Percentiles rank a stretch among this genome's conserved stretches.
Conservation (phyloP, 148 eudicot genomes). For the Silene conica region DNA sequence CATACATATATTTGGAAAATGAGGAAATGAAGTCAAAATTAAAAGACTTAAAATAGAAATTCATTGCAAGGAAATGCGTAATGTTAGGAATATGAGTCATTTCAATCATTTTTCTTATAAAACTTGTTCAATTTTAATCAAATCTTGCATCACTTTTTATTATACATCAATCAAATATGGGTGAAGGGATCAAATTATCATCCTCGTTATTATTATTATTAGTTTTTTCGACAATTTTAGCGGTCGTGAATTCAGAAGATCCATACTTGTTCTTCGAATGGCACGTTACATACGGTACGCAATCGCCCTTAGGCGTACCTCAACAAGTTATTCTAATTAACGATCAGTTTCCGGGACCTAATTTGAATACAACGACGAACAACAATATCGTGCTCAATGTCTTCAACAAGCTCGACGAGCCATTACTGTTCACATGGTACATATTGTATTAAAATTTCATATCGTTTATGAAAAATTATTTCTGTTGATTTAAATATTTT, state of each 20-base stretch:
- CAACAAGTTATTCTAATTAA: constrained; percentile 53
- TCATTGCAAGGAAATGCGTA: constrained; percentile 18
- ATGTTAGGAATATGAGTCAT: constrained; percentile 20
- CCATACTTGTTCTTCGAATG: constrained; percentile 43
- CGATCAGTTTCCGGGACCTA: constrained; percentile 54
- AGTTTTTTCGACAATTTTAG: constrained; percentile 11
- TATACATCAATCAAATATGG: constrained; percentile 16
- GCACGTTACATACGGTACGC: constrained; percentile 46
- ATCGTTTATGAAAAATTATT: neutral
- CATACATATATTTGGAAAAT: too few relatives aligned
- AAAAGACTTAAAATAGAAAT: constrained; percentile 22
- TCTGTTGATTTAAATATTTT: neutral
- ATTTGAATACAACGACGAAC: constrained; percentile 48
- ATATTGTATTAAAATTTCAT: too few relatives aligned
- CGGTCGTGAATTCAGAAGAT: constrained; percentile 36
- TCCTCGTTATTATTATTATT: constrained; percentile 11
- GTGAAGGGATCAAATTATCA: neutral
- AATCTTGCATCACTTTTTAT: neutral
- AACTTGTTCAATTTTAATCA: neutral
- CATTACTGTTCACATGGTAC: constrained; percentile 52
- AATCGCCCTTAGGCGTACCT: constrained; percentile 43
- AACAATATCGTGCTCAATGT: constrained; percentile 51
- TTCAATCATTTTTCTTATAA: constrained; percentile 4
- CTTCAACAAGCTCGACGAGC: constrained; percentile 55
- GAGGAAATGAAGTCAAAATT: constrained; percentile 12